These are phyloP conservation scores for Musa itinerans DNA, from an alignment of 176 grass and related monocot species.

Conservation along the genomic window DNA sequence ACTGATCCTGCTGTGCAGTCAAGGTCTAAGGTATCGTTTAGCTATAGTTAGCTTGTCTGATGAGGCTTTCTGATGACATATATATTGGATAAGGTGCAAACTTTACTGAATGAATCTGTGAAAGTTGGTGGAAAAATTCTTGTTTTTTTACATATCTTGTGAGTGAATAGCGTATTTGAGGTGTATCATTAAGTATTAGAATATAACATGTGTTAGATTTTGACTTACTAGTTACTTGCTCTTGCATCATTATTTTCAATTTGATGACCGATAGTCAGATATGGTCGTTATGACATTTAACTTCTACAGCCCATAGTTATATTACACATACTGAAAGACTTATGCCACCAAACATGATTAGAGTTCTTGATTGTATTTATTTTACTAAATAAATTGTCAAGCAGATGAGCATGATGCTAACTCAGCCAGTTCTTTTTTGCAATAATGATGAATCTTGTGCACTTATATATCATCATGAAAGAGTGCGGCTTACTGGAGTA, in stretches of 20 bases:
- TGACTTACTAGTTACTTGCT: background rate
- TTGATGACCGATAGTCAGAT: background rate
- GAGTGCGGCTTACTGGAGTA: background rate
- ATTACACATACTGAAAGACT: too few species aligned
- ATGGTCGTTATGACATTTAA: background rate
- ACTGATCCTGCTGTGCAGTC: constrained; percentile 90
- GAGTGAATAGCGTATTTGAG: background rate
- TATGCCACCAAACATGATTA: background rate
- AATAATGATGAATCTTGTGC: background rate
- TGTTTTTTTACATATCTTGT: background rate
- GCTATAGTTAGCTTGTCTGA: background rate
- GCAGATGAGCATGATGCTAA: background rate
- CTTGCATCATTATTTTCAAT: background rate
- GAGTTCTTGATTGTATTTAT: background rate
- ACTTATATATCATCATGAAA: background rate
- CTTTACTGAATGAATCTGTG: background rate
- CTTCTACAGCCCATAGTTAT: background rate
- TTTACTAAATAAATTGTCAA: background rate
- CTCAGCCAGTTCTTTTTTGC: background rate
- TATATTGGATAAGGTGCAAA: background rate
- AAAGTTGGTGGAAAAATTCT: too few species aligned
- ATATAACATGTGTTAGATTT: background rate
- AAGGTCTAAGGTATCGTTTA: constrained; percentile 67
- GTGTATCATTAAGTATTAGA: background rate
- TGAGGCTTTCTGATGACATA: background rate